Conservation (phyloP, 2,329 filamentous ascomycete species). For the Fusarium sp. region DNA sequence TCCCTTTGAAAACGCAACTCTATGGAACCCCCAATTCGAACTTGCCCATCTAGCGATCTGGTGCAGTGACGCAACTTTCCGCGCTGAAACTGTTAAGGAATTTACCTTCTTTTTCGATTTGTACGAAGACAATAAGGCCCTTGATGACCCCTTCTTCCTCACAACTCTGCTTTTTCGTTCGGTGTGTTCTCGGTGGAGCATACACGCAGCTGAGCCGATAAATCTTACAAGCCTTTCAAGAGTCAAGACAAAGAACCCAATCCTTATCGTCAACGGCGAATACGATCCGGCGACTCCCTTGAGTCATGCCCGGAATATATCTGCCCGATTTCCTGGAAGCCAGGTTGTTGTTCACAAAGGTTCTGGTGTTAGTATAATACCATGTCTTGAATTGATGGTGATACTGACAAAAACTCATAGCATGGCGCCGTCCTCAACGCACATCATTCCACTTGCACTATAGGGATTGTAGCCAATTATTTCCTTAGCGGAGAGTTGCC, state of each 20-base stretch:
- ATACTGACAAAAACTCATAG: background rate
- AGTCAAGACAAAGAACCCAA: background rate
- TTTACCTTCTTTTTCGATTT: background rate
- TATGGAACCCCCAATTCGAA: background rate
- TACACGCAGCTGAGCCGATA: background rate
- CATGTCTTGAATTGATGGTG: background rate
- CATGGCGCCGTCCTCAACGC: fast-evolving
- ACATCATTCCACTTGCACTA: fast-evolving
- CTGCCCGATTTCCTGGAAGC: background rate
- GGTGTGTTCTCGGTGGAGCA: background rate
- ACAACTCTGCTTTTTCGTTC: fast-evolving
- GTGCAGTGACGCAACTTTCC: background rate
- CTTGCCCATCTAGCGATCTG: background rate
- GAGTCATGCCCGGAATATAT: background rate
- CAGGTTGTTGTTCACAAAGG: background rate
- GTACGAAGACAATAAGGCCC: fast-evolving
- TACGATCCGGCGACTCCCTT: background rate
- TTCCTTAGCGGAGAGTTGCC: background rate
- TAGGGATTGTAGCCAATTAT: background rate
- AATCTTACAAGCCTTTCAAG: background rate
- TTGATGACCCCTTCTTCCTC: background rate
- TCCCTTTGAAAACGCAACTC: background rate
- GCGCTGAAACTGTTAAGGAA: background rate
- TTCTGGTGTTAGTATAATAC: background rate
- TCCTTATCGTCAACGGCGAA: background rate